A percentile compares a stretch with the other conserved stretches of the same genome.
Evolutionary conservation across 805 yeast genomes (phyloP).

Genomic region (Ogataea wickerhamii): DNA sequence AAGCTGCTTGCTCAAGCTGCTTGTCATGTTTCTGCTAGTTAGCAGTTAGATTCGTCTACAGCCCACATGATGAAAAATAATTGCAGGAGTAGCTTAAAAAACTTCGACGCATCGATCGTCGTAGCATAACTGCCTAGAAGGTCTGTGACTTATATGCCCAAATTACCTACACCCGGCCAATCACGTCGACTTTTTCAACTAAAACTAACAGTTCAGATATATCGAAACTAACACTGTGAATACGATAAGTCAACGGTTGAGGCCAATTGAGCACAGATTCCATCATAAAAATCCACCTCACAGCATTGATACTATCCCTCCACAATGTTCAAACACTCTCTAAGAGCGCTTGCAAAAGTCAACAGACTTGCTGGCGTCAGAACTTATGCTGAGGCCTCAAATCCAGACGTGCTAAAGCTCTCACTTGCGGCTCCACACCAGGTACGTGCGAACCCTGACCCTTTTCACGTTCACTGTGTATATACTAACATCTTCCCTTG

Average conservation of each 20-base stretch:
- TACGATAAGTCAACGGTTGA: too few relatives aligned
- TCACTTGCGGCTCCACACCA: constrained; percentile 90
- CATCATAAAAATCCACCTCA: too few relatives aligned
- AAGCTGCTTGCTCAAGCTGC: too few relatives aligned
- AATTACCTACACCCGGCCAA: constrained; percentile 7
- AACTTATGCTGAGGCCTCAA: constrained; percentile 77
- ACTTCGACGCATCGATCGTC: too few relatives aligned
- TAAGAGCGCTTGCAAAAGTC: constrained; percentile 58
- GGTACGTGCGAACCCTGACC: constrained; percentile 26
- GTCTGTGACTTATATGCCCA: constrained; percentile 1
- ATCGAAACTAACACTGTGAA: not conserved
- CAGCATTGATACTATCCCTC: not conserved
- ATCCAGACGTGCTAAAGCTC: constrained; percentile 71
- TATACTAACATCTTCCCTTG: too few relatives aligned
- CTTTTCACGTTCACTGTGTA: too few relatives aligned
- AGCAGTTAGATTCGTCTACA: too few relatives aligned
- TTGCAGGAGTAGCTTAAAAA: too few relatives aligned
- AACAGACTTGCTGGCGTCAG: constrained; percentile 61
- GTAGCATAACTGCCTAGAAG: constrained; percentile 8
- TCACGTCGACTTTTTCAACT: constrained; percentile 11
- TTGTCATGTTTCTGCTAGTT: too few relatives aligned
- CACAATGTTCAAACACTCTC: constrained; percentile 59
- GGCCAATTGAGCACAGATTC: not conserved
- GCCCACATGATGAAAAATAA: too few relatives aligned
- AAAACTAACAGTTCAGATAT: not conserved